Base-by-base conservation (phyloP, 345 rosid species). In the Eucalyptus cladocalyx region DNA sequence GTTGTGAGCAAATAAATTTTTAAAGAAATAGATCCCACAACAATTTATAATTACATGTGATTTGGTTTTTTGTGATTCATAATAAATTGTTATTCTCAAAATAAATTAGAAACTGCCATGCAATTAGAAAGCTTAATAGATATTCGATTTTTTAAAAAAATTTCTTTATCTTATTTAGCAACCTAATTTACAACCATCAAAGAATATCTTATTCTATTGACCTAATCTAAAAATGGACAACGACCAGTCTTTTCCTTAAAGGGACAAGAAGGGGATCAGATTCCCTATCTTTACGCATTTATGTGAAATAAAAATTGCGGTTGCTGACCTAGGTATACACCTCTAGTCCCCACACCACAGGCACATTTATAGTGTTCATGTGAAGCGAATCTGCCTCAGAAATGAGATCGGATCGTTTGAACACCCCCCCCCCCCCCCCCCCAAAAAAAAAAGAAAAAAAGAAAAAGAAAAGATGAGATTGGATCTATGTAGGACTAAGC, bases 351-450 rank as follows among this genome's bases (percentile, higher is more conserved):
- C 83, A 76, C 85, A 76, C 16, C 9, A 6, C 28, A 37, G 47
- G 47, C 30, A 40, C 85, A 40, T 76, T 21, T 14, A 76, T 40
- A 76, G 15, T 37, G 47, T 76, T 76, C 85, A 76, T 40, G 47
- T 40, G 28, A 76, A 76, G 47, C 30, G 45, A 76, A 76, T 40
- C 47, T 76, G 28, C 85, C 47, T 76, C 85, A 40, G 13, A 76
- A 76, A 76, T 40, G 47, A 40, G 45, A 37, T 19, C 8, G 81
- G 45, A 72, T 19, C 81, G 26, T 53, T 53, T 8, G 58, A 53
- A 21, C 5, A 8, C 10, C 26, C 10, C 1, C 10, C 0, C 23
- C 21, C 8, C 1, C 8, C 6, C 16, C 5, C 50, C 6, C 2
- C 13, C 13, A 48, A 12, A 48, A 13, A 49, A 50, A 2, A 16